Conservation (phyloP, 2,329 filamentous ascomycete species). For the Aspergillus sp. region DNA sequence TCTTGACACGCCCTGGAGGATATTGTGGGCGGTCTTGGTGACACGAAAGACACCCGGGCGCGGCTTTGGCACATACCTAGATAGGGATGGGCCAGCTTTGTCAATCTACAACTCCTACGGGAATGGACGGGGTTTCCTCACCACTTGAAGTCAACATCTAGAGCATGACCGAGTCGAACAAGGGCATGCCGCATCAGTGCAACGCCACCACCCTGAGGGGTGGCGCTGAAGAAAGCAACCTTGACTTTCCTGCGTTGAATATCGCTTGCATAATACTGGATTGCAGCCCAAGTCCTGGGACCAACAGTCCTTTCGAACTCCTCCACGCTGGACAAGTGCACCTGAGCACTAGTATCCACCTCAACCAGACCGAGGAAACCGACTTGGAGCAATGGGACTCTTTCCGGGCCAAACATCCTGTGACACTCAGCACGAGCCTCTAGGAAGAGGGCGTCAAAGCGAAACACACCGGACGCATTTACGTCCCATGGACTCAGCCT, state of each 20-base stretch:
- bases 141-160: conserved; percentile 65
- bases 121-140: conserved; percentile 34
- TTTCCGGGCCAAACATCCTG: conserved; percentile 63
- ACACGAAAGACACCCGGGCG: conserved; percentile 70
- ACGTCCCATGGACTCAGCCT: conserved; percentile 70
- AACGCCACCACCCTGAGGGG: conserved; percentile 73
- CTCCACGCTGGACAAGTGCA: conserved; percentile 48
- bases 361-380: conserved; percentile 60
- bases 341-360: conserved; percentile 58
- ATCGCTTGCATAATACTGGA: conserved; percentile 53
- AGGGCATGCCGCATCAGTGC: conserved; percentile 74
- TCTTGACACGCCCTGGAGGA: conserved; percentile 67
- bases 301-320: conserved; percentile 55
- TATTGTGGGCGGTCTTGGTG: conserved; percentile 84
- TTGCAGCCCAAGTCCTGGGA: conserved; percentile 54
- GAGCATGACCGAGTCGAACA: conserved; percentile 57
- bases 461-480: conserved; percentile 59
- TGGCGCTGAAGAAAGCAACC: conserved; percentile 70
- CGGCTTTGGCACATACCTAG: conserved; percentile 64
- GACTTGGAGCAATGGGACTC: conserved; percentile 57
- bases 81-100: conserved; percentile 4
- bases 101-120: not conserved
- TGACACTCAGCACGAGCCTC: conserved; percentile 6
- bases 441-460: not conserved
- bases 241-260: conserved; percentile 56